phyloP scores from a whole-genome alignment of 2,329 filamentous ascomycete species.

The Pestalotiopsis sp. region DNA sequence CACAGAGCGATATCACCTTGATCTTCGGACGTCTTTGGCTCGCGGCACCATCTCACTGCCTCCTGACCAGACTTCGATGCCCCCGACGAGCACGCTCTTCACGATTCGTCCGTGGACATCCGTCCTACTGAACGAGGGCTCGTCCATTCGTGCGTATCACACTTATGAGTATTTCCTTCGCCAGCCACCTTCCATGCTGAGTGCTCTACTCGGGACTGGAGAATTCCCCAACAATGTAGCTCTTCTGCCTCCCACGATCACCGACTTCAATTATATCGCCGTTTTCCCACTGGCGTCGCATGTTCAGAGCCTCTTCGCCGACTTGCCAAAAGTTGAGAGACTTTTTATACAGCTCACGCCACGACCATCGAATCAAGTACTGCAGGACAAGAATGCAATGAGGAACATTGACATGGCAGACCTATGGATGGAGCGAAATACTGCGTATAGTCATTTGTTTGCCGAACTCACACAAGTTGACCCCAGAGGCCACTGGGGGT shows the following conservation, averaged over 20 bases:
- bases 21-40: not conserved
- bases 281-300: slow-evolving; percentile 69
- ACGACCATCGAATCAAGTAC: slow-evolving; percentile 35
- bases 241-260: slow-evolving; percentile 43
- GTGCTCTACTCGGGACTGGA: slow-evolving; percentile 47
- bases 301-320: slow-evolving; percentile 48
- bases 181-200: slow-evolving; percentile 62
- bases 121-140: slow-evolving; percentile 73
- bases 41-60: slow-evolving; percentile 5
- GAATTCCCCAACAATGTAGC: slow-evolving; percentile 37
- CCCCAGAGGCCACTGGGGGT: slow-evolving; percentile 37
- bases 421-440: slow-evolving; percentile 57
- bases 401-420: slow-evolving; percentile 41
- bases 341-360: slow-evolving; percentile 54
- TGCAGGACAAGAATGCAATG: slow-evolving; percentile 38
- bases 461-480: slow-evolving; percentile 32
- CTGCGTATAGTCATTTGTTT: slow-evolving; percentile 49
- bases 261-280: slow-evolving; percentile 60
- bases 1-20: not conserved
- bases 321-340: slow-evolving; percentile 51
- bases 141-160: slow-evolving; percentile 69
- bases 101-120: slow-evolving; percentile 65
- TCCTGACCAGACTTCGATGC: not conserved
- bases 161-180: slow-evolving; percentile 73
- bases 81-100: slow-evolving; percentile 47